Conservation (phyloP, 306 rosid species). For the Quillaja saponaria region DNA sequence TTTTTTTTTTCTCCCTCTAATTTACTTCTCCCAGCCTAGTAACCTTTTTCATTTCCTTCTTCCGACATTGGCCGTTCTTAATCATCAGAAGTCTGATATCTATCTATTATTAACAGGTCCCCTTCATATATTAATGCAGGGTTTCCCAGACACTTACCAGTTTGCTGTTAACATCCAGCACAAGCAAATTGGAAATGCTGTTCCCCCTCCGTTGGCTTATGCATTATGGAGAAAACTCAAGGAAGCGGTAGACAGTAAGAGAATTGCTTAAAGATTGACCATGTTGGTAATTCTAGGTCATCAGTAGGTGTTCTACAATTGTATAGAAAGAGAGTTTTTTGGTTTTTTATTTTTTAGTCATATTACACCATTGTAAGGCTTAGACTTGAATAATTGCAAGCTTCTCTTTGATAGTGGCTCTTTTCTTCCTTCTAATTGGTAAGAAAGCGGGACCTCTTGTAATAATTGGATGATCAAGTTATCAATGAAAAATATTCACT, state of each 20-base stretch:
- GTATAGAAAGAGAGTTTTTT: no score
- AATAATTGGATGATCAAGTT: no score
- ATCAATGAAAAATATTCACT: no score
- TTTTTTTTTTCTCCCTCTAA: no score
- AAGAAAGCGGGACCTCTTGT: no score
- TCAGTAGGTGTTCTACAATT: no score
- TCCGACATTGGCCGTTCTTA: neutral
- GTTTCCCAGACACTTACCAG: constrained; percentile 75
- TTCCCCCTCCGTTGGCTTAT: constrained; percentile 90
- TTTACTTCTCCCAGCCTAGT: no score
- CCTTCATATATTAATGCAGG: constrained; percentile 53
- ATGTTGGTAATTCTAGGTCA: neutral
- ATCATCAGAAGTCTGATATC: constrained; percentile 12
- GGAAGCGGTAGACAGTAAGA: constrained; percentile 62
- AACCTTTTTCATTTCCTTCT: neutral
- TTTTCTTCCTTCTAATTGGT: no score
- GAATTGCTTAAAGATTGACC: constrained; percentile 20
- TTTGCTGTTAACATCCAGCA: constrained; percentile 74
- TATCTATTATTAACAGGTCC: neutral
- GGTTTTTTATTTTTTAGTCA: no score
- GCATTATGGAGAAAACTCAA: constrained; percentile 83
- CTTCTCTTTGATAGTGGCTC: no score
- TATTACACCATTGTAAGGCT: no score
- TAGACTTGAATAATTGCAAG: no score
- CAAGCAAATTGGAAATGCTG: constrained; percentile 98